Percentiles rank a stretch among this genome's conserved stretches.
These are phyloP conservation scores for Fusarium sp. DNA, from an alignment of 2,329 filamentous ascomycete species.

Conservation along the genomic window DNA sequence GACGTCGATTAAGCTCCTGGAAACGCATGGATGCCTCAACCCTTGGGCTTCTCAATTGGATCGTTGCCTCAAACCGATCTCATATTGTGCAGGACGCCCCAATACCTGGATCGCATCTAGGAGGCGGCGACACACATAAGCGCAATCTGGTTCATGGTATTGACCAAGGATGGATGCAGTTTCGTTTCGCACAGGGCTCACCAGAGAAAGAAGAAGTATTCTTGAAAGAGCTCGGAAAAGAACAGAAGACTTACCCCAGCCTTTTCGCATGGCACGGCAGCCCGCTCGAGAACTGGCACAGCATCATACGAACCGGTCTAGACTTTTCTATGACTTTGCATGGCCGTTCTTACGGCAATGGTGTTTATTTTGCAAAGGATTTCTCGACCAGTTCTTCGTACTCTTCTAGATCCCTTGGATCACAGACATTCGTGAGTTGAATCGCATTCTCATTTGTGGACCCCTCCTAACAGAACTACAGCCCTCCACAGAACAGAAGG, in stretches of 20 bases:
- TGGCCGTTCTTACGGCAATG: conserved; percentile 80
- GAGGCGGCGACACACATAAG: conserved; percentile 33
- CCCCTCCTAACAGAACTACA: too few relatives aligned
- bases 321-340: conserved; percentile 72
- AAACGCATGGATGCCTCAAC: conserved; percentile 72
- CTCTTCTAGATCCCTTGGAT: background rate
- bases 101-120: conserved; percentile 36
- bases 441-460: background rate
- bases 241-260: conserved; percentile 66
- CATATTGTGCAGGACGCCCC: conserved; percentile 81
- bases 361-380: conserved; percentile 78
- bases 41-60: conserved; percentile 81
- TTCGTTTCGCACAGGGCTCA: conserved; percentile 87
- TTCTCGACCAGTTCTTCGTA: conserved; percentile 32
- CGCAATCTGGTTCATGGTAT: conserved; percentile 68
- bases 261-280: conserved; percentile 92
- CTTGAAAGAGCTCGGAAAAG: conserved; percentile 65
- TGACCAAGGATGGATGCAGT: conserved; percentile 74
- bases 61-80: conserved; percentile 88
- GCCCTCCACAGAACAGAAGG: background rate
- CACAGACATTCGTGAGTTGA: background rate
- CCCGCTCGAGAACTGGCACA: conserved; percentile 82
- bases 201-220: conserved; percentile 88
- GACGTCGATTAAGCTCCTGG: conserved; percentile 55
- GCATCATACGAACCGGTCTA: conserved; percentile 84